A percentile compares a stretch with the other conserved stretches of the same genome.
phyloP scores from a whole-genome alignment of 1,284 basidiomycete genomes.

The Ceratobasidium sp. region DNA sequence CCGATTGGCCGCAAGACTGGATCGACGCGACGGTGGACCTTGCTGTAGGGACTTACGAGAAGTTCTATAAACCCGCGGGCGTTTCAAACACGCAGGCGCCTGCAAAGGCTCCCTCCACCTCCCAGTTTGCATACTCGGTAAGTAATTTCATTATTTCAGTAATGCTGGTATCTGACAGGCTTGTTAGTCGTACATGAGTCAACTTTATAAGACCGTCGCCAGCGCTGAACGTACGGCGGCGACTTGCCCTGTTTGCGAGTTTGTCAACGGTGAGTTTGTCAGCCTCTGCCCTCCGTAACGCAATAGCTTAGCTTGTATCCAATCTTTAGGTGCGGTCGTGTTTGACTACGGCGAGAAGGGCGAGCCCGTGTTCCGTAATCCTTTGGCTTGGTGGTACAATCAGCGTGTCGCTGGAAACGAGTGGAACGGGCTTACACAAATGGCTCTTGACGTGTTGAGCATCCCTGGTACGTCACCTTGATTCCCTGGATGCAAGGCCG shows the following conservation, averaged over 20 bases:
- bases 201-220: neutral
- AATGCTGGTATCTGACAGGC: neutral
- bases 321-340: neutral
- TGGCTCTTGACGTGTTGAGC: slow-evolving; percentile 11
- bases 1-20: neutral
- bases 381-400: slow-evolving; percentile 11
- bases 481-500: too few relatives aligned
- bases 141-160: neutral
- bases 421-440: neutral
- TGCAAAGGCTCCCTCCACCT: neutral
- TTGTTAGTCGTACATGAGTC: neutral
- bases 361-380: neutral
- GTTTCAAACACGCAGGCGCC: neutral
- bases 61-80: neutral
- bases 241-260: neutral
- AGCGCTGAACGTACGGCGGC: neutral
- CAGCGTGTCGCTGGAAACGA: neutral
- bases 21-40: neutral
- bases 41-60: neutral
- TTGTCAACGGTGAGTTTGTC: neutral
- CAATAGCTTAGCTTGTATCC: too few relatives aligned
- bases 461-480: neutral
- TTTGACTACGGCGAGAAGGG: neutral
- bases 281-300: too few relatives aligned
- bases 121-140: neutral